Conservation (phyloP, 345 rosid species). For the Arabidopsis thaliana region TAIR10.1 NC_003076.8:1827501-1828000, state of each 20-base stretch:
- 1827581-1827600: conserved; percentile 3
- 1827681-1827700: conserved; percentile 26
- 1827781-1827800: conserved; percentile 27
- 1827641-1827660: conserved; percentile 14
- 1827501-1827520: conserved; percentile 25
- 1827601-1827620: conserved; percentile 18
- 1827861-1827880: not conserved
- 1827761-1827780: conserved; percentile 1
- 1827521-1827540: conserved; percentile 29
- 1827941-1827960: not conserved
- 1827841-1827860: too few species aligned
- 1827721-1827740: conserved; percentile 36
- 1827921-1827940: not conserved
- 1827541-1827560: conserved; percentile 36
- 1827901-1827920: not conserved
- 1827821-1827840: conserved; percentile 13
- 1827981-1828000: conserved; percentile 3
- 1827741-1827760: conserved; percentile 24
- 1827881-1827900: conserved; percentile 1
- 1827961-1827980: not conserved
- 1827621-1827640: conserved; percentile 13
- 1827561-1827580: conserved; percentile 21
- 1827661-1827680: conserved; percentile 17
- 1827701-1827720: conserved; percentile 7
- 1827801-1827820: conserved; percentile 10